Evolutionary conservation across 441 rosid species (phyloP).

Genomic region (Dalechampia spathulata): DNA sequence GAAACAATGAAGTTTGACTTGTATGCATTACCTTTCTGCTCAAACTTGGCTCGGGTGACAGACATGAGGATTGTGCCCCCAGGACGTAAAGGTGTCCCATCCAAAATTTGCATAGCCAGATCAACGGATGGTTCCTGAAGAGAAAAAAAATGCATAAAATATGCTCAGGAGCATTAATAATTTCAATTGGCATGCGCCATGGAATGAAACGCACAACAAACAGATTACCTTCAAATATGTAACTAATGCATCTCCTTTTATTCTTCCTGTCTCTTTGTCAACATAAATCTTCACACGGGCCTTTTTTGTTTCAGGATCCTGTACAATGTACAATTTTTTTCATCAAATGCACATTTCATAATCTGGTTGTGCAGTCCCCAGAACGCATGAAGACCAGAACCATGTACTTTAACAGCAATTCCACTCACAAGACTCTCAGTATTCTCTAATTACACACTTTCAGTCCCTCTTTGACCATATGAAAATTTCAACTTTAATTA

Average conservation of each 20-base stretch:
- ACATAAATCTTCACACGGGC: conserved; percentile 91
- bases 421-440: neutral
- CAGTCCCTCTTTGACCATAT: neutral
- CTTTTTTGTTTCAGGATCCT: conserved; percentile 87
- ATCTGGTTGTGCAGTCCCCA: neutral
- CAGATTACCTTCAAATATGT: conserved; percentile 75
- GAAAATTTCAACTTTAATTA: neutral
- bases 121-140: conserved; percentile 96
- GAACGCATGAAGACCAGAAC: neutral
- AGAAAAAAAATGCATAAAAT: conserved; percentile 2
- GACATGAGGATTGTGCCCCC: conserved; percentile 72
- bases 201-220: conserved; percentile 5
- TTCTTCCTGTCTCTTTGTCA: conserved; percentile 76
- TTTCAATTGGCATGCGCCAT: conserved; percentile 5
- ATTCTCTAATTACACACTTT: neutral
- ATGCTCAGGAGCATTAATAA: conserved; percentile 6
- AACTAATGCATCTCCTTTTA: conserved; percentile 92
- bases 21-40: conserved; percentile 71
- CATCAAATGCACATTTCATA: conserved; percentile 8
- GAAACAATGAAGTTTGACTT: conserved; percentile 2
- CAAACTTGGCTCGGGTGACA: conserved; percentile 74
- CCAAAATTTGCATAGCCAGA: conserved; percentile 83
- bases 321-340: conserved; percentile 11
- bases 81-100: conserved; percentile 84
- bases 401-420: neutral